These are phyloP conservation scores for Persicaria tinctoria DNA, from an alignment of 148 eudicot species.

Conservation along the genomic window DNA sequence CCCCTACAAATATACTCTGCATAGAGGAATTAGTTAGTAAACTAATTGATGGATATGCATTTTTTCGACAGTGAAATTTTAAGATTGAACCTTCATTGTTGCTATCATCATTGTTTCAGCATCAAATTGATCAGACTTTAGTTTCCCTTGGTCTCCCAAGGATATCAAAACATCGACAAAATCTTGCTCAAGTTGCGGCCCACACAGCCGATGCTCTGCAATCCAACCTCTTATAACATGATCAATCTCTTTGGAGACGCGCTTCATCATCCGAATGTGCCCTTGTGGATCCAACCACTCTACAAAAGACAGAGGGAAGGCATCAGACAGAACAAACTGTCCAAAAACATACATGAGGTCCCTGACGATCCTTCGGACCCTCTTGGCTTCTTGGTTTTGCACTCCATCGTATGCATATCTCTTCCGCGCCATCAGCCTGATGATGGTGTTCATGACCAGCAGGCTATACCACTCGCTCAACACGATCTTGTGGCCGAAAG, in stretches of 20 bases:
- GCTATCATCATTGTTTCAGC: constrained; percentile 15
- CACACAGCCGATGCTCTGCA: constrained; percentile 13
- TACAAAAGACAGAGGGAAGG: constrained; percentile 16
- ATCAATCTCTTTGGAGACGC: constrained; percentile 12
- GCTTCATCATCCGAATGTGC: constrained; percentile 8
- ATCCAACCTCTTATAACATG: constrained; percentile 16
- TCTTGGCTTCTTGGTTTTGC: constrained; percentile 3
- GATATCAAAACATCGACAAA: constrained; percentile 23
- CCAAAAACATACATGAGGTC: constrained; percentile 13
- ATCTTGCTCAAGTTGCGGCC: constrained; percentile 10
- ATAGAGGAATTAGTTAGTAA: not conserved
- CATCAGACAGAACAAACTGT: constrained; percentile 15
- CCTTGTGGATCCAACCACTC: constrained; percentile 20
- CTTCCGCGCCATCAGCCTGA: constrained; percentile 18
- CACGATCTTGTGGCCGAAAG: constrained; percentile 2
- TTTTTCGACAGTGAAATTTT: too few relatives aligned
- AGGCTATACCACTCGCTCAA: constrained; percentile 13
- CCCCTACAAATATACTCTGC: constrained; percentile 22
- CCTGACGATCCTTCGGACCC: constrained; percentile 15
- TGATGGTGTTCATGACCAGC: constrained; percentile 14
- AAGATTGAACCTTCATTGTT: constrained; percentile 14
- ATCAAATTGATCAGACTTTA: not conserved
- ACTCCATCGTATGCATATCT: constrained; percentile 10
- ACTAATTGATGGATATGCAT: not conserved
- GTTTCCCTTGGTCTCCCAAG: not conserved